A percentile compares a stretch with the other conserved stretches of the same genome.
phyloP scores from a whole-genome alignment of 2,329 filamentous ascomycete genomes.

The Fusarium acutatum region DNA sequence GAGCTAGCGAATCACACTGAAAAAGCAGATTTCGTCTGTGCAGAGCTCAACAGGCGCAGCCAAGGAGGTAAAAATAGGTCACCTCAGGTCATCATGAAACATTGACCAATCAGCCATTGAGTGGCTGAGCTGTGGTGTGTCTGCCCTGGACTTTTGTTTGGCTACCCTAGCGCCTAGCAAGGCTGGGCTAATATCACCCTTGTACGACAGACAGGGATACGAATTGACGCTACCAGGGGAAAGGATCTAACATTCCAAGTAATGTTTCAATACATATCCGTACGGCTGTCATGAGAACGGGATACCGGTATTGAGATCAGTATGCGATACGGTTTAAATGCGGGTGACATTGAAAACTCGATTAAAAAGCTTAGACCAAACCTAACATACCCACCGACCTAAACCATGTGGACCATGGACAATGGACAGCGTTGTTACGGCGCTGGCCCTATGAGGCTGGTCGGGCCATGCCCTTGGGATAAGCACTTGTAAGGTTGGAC shows the following conservation, averaged over 20 bases:
- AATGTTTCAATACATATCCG: slow-evolving; percentile 9
- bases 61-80: slow-evolving; percentile 31
- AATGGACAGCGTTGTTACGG: slow-evolving; percentile 1
- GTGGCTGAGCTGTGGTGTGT: slow-evolving; percentile 23
- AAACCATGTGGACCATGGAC: neutral
- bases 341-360: neutral
- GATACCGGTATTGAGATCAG: neutral
- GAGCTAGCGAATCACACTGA: neutral
- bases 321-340: neutral
- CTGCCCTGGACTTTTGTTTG: slow-evolving; percentile 2
- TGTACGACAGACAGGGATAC: slow-evolving; percentile 13
- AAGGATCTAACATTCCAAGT: slow-evolving; percentile 6
- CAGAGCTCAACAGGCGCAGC: slow-evolving; percentile 18
- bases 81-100: slow-evolving; percentile 19
- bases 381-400: neutral
- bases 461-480: neutral
- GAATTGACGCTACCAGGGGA: slow-evolving; percentile 23
- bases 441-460: slow-evolving; percentile 17
- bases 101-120: slow-evolving; percentile 17
- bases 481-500: slow-evolving; percentile 16
- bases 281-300: neutral
- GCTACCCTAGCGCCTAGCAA: slow-evolving; percentile 22
- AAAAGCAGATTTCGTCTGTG: neutral
- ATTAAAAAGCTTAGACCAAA: neutral
- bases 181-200: slow-evolving; percentile 26